Evolutionary conservation across 1,139 yeast genomes (phyloP), one percentile per base, ranked within the genome.

Genomic region (Pichia sp.): DNA sequence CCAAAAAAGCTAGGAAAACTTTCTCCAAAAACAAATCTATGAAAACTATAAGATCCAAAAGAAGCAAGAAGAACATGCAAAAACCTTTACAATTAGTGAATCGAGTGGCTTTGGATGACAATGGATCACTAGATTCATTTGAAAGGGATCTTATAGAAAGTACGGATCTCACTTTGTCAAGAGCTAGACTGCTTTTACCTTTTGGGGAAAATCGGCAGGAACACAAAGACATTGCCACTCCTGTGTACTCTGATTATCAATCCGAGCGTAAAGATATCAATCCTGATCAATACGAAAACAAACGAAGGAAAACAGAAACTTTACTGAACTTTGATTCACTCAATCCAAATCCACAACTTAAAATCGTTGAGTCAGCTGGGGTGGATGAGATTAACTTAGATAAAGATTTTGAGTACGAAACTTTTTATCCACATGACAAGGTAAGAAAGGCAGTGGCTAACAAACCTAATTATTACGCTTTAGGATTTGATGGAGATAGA

Each of bases 111-210:
- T 30, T 43, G 18, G 26, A 26, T 8, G 49, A 43, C 18, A 5
- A n/a, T 18, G 36, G 45, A 4, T 48, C 48, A 8, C 48, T 51
- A 3, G 47, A 45, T 13, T 42, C 47, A 2, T 46, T 51, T 25
- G 54, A 51, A 39, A 45, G 41, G 30, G 40, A 48, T 7, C 39
- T 51, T 10, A 23, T 48, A n/a, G 52, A 34, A 21, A 46, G 46
- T 46, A 23, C 31, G 4, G 23, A 25, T 34, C n/a, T 4, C 4
- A 40, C 46, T 2, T 21, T 19, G n/a, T 13, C 16, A 16, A 39
- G 26, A 40, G 26, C 18, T 4, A 25, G 16, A 10, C 2, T 25
- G 2, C 22, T 45, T 4, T 12, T 41, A 6, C 49, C 46, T 9
- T 36, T 34, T 42, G 26, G 31, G 2, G 47, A 37, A 10, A 21